Evolutionary conservation across 352 stramenopile species (phyloP), one percentile per base, ranked within the genome.

Genomic region (Globisporangium splendens): DNA sequence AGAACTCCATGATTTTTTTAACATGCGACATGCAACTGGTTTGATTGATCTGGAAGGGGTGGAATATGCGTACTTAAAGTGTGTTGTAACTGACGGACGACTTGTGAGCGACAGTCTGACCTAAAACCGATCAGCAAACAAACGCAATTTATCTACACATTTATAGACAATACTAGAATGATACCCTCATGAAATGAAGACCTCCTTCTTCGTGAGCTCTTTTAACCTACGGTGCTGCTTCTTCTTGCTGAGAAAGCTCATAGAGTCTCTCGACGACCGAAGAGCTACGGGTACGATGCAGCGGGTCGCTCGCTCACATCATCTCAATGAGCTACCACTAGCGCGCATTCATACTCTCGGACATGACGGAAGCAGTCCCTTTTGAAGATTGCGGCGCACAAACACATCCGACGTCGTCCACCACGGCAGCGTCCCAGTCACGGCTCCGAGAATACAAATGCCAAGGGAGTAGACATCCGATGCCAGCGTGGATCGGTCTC

Each of bases 391-490:
- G 39, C 11, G 46, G 10, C 57, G 49, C 38, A 63, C 43, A 8
- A 39, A 28, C 8, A 8, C 13, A n/a, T 63, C 50, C 10, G 22
- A 17, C 38, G 46, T 59, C 12, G 3, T 3, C 6, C 50, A 38
- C 57, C 57, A 63, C 22, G 57, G 57, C 17, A 50, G n/a, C 31
- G 5, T 50, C 8, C 49, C 50, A 10, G 20, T 53, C 39, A 35
- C 49, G 3, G 52, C 42, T 39, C 59, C 57, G 20, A 63, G 4
- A 28, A 59, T 59, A 17, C 43, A 50, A 49, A 63, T 63, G 28
- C 49, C 49, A 21, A 63, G 22, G n/a, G 49, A 50, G 31, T 63
- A 63, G 31, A 63, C 21, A n/a, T 63, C 57, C 3, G 57, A 63
- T 11, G 57, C 57, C 10, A 59, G 22, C 8, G 50, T 63, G 24